Evolutionary conservation across 1,284 basidiomycete species (phyloP).

Genomic region (Cryptococcus hybrid): DNA sequence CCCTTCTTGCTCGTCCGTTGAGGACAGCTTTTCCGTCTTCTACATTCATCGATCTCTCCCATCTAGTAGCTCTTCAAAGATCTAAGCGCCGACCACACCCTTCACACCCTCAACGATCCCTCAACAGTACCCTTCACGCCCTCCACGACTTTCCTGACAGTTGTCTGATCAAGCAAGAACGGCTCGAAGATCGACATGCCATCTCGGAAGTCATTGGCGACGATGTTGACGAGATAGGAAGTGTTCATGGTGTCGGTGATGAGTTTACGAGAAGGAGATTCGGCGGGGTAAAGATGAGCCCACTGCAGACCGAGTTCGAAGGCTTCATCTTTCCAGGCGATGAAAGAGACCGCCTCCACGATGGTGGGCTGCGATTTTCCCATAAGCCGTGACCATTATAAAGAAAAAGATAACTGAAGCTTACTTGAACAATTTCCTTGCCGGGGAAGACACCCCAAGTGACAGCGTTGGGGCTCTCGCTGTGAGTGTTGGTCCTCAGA

Average conservation of each 20-base stretch:
- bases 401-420: not conserved
- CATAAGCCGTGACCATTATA: not conserved
- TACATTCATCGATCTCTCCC: not conserved
- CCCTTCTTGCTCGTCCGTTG: constrained; percentile 14
- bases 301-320: constrained; percentile 94
- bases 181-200: constrained; percentile 80
- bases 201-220: constrained; percentile 94
- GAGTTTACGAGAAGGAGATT: constrained; percentile 70
- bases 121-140: constrained; percentile 11
- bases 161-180: constrained; percentile 57
- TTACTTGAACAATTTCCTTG: constrained; percentile 85
- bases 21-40: constrained; percentile 5
- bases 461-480: constrained; percentile 95
- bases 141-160: constrained; percentile 12
- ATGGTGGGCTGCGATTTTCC: constrained; percentile 67
- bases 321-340: constrained; percentile 73
- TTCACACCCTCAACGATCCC: constrained; percentile 20
- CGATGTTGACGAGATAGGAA: constrained; percentile 90
- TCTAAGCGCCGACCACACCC: constrained; percentile 14
- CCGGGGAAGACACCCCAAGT: constrained; percentile 99
- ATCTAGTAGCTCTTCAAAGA: not conserved
- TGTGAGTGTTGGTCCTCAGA: constrained; percentile 90
- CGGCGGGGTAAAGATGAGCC: constrained; percentile 82
- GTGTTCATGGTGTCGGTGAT: constrained; percentile 76
- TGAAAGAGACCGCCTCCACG: constrained; percentile 71